phyloP scores from a whole-genome alignment of 257 asterid genomes.

The Rehmannia glutinosa region DNA sequence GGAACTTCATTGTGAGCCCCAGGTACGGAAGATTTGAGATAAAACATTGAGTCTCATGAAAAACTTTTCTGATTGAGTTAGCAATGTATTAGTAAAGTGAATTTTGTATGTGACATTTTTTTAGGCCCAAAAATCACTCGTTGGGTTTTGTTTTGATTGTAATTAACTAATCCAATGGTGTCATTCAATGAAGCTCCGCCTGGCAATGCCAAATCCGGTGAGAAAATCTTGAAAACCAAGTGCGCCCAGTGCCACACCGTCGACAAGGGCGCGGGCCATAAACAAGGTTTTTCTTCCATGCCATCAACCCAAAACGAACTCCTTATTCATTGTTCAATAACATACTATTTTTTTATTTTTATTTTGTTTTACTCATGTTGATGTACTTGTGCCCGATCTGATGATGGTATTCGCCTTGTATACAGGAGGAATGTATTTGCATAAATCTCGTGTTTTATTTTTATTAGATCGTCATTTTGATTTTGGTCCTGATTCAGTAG shows the following conservation, averaged over 20 bases:
- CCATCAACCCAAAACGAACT: background rate
- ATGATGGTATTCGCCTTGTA: background rate
- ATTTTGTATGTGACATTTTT: background rate
- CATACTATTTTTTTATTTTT: background rate
- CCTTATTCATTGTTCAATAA: background rate
- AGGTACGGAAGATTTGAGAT: constrained; percentile 7
- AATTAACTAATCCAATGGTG: background rate
- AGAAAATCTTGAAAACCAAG: background rate
- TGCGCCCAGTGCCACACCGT: constrained; percentile 7
- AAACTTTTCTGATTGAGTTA: background rate
- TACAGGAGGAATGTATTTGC: background rate
- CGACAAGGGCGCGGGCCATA: constrained; percentile 5
- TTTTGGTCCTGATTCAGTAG: background rate
- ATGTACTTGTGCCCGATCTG: constrained; percentile 1
- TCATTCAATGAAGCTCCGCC: background rate
- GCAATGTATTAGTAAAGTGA: background rate
- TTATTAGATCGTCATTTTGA: background rate
- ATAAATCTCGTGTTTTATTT: background rate
- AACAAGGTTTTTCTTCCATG: background rate
- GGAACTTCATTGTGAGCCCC: background rate
- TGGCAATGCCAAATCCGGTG: background rate
- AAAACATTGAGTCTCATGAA: background rate
- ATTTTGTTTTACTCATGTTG: background rate
- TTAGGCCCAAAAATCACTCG: background rate
- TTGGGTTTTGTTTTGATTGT: too few species aligned